phyloP scores from a whole-genome alignment of 2,329 filamentous ascomycete genomes.

The Dendrostoma leiphaemia region DNA sequence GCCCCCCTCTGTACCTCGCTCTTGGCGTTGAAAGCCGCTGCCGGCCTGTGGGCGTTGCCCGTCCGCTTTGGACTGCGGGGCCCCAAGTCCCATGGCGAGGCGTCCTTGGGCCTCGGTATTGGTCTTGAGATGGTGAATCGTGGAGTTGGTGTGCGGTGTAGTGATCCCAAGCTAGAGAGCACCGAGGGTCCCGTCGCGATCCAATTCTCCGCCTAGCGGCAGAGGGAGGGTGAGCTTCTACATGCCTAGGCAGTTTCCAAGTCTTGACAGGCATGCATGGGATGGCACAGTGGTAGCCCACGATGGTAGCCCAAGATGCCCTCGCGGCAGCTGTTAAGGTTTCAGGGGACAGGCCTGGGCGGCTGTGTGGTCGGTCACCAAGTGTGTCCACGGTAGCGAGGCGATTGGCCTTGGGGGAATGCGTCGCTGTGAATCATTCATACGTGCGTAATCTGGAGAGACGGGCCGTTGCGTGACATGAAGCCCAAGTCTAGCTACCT shows the following conservation, averaged over 20 bases:
- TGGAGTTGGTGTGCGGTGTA: background rate
- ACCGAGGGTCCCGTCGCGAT: constrained; percentile 2
- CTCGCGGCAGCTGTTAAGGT: too few relatives aligned
- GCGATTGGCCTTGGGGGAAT: background rate
- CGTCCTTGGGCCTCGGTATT: background rate
- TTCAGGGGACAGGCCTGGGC: too few relatives aligned
- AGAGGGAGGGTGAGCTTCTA: too few relatives aligned
- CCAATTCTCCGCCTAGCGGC: too few relatives aligned
- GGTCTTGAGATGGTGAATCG: background rate
- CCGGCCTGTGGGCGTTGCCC: too few relatives aligned
- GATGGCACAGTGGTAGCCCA: too few relatives aligned
- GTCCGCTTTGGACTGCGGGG: background rate
- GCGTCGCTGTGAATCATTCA: background rate
- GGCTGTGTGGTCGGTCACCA: too few relatives aligned
- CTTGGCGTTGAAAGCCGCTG: background rate
- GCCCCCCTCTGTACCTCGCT: background rate
- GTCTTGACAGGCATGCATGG: too few relatives aligned
- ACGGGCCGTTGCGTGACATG: constrained; percentile 16
- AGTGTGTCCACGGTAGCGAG: too few relatives aligned
- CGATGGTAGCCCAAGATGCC: too few relatives aligned
- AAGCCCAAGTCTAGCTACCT: background rate
- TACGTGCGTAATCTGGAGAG: constrained; percentile 15
- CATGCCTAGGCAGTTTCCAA: too few relatives aligned
- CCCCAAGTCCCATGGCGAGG: background rate
- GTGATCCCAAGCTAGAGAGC: background rate